Conservation (phyloP, 441 rosid species). For the Eruca vesicaria region DNA sequence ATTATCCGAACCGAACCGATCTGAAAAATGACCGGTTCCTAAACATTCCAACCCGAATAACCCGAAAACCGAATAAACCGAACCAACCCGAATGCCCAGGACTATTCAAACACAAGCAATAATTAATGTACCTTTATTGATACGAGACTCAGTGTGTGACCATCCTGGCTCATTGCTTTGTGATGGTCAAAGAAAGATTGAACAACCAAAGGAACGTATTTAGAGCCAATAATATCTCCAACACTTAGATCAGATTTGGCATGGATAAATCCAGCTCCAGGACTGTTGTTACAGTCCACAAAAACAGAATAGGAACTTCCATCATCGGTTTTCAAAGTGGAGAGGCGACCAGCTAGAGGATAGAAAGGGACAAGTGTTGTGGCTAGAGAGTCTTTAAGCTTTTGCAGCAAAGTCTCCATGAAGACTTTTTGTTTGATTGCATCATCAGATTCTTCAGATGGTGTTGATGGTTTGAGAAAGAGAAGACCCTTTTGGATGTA, state of each 20-base stretch:
- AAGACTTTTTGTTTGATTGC: conserved; percentile 6
- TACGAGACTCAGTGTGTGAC: conserved; percentile 50
- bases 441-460: conserved; percentile 14
- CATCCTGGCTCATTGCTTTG: conserved; percentile 52
- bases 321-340: conserved; percentile 29
- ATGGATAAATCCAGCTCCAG: conserved; percentile 67
- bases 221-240: conserved; percentile 49
- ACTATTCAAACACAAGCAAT: neutral
- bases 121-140: conserved; percentile 13
- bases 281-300: conserved; percentile 60
- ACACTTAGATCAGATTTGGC: conserved; percentile 44
- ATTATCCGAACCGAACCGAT: too few relatives aligned
- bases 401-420: conserved; percentile 38
- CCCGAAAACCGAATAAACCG: too few relatives aligned
- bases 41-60: too few relatives aligned
- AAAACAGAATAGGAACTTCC: conserved; percentile 40
- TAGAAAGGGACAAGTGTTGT: conserved; percentile 59
- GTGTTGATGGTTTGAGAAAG: conserved; percentile 41
- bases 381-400: conserved; percentile 54
- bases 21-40: too few relatives aligned
- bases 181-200: conserved; percentile 68
- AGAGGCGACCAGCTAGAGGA: too few relatives aligned
- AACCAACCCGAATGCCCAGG: too few relatives aligned
- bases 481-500: conserved; percentile 81
- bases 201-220: conserved; percentile 49